Evolutionary conservation across 2,329 filamentous ascomycete genomes (phyloP).

Genomic region (Cytospora chrysosperma): DNA sequence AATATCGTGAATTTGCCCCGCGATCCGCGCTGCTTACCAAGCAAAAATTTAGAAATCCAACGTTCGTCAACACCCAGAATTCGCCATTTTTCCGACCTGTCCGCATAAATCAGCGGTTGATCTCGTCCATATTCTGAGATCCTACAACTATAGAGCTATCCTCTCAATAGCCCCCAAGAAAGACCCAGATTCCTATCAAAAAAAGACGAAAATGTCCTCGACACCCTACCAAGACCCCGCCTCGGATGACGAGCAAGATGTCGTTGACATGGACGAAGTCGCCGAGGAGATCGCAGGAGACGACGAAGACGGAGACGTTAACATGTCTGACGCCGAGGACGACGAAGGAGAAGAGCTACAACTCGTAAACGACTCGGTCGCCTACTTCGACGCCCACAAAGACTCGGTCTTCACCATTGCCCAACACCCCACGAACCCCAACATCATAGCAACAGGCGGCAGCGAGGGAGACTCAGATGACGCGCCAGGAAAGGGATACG

Average conservation of each 20-base stretch:
- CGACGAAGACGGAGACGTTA: conserved; percentile 46
- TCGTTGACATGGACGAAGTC: conserved; percentile 75
- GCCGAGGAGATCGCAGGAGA: conserved; percentile 70
- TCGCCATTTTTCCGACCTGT: background rate
- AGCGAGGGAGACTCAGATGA: conserved; percentile 59
- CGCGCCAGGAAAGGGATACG: conserved; percentile 75
- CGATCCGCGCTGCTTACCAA: conserved; percentile 21
- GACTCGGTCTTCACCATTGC: conserved; percentile 95
- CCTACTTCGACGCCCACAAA: conserved; percentile 86
- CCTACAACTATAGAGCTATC: too few relatives aligned
- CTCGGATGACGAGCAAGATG: conserved; percentile 62
- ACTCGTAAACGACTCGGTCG: conserved; percentile 87
- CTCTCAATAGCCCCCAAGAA: background rate
- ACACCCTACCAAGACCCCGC: conserved; percentile 41
- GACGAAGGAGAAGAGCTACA: conserved; percentile 66
- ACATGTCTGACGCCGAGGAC: conserved; percentile 31
- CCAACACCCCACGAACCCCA: conserved; percentile 77
- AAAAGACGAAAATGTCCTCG: conserved; percentile 25
- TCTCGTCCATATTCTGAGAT: too few relatives aligned
- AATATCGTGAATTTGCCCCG: conserved; percentile 13
- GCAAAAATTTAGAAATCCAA: conserved; percentile 25
- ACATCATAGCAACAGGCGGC: conserved; percentile 84
- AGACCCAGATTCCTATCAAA: background rate
- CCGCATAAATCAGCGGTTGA: background rate
- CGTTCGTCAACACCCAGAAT: background rate